Evolutionary conservation across 495 filamentous ascomycete species (phyloP), one percentile per base, ranked within the genome.

Genomic region (Tuber indicum): DNA sequence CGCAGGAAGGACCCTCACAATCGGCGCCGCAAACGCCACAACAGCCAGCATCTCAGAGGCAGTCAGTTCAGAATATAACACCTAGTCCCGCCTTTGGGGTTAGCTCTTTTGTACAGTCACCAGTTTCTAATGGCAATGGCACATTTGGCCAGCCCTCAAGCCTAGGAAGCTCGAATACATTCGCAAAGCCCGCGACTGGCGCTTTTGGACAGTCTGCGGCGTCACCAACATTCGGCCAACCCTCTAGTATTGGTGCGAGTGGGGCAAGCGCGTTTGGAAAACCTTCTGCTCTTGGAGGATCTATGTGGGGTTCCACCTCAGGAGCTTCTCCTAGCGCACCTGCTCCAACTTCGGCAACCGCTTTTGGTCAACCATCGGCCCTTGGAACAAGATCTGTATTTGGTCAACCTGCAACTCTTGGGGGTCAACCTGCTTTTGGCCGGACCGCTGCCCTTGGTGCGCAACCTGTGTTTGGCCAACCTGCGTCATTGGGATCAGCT

Each of bases 401-500:
- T 77, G 75, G 69, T 52, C 71, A 66, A 66, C 58, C 58, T 17
- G 52, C 52, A 62, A 9, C 52, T 26, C 52, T 62, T 62, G 52
- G 52, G 26, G 47, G 72, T 39, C 58, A 72, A 41, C 52, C 78
- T 43, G 45, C 77, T 72, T 58, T 78, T 78, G 69, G 79, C 72
- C 72, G 79, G 26, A 71, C 79, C 39, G 75, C 81, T 32, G n/a
- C 74, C 52, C 21, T 66, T 72, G 74, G 72, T 43, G n/a, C 69
- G 26, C 77, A 81, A 72, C 85, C 89, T 49, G 83, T 87, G 42
- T 89, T 91, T 81, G 86, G 87, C 19, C 83, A 87, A 32, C 81
- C 89, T 17, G 85, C 87, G 4, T 72, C 83, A 16, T 78, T 85
- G 44, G 85, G 84, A 32, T 78, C 73, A 58, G 76, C 74, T 42